Evolutionary conservation across 2,329 filamentous ascomycete species (phyloP).

Genomic region (Aureobasidium uvarum): DNA sequence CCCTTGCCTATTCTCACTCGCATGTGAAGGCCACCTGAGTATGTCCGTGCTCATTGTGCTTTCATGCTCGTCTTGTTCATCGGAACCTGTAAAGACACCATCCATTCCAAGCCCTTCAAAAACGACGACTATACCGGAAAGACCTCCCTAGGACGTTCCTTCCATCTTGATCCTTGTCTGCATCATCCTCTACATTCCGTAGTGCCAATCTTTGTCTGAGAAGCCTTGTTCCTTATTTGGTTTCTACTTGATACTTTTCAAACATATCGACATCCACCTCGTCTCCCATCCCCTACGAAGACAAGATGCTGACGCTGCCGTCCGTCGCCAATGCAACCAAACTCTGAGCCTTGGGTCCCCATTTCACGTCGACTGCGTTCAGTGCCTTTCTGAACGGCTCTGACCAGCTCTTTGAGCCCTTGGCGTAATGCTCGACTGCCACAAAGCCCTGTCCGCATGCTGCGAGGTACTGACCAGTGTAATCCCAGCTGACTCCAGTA

Average conservation of each 20-base stretch:
- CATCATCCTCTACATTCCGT: background rate
- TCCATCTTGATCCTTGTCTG: background rate
- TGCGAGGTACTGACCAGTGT: conserved; percentile 89
- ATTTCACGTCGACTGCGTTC: conserved; percentile 69
- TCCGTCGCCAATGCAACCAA: conserved; percentile 72
- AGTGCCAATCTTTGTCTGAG: background rate
- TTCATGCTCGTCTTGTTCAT: background rate
- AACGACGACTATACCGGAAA: background rate
- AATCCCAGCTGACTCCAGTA: conserved; percentile 81
- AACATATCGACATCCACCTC: conserved; percentile 3
- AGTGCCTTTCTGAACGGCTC: conserved; percentile 78
- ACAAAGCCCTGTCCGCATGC: conserved; percentile 76
- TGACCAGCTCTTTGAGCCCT: conserved; percentile 82
- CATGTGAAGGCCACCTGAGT: background rate
- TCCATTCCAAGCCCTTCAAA: background rate
- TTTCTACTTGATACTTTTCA: background rate
- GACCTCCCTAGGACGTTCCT: background rate
- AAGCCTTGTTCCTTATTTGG: conserved; percentile 2
- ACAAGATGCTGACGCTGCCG: conserved; percentile 71
- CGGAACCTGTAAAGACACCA: background rate
- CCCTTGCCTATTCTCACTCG: background rate
- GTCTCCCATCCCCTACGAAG: conserved; percentile 36
- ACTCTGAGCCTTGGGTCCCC: conserved; percentile 72
- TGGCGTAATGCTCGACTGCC: conserved; percentile 85
- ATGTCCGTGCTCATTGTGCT: background rate